Conservation (phyloP, 2,329 filamentous ascomycete genomes). For the Endothia cerciana region DNA sequence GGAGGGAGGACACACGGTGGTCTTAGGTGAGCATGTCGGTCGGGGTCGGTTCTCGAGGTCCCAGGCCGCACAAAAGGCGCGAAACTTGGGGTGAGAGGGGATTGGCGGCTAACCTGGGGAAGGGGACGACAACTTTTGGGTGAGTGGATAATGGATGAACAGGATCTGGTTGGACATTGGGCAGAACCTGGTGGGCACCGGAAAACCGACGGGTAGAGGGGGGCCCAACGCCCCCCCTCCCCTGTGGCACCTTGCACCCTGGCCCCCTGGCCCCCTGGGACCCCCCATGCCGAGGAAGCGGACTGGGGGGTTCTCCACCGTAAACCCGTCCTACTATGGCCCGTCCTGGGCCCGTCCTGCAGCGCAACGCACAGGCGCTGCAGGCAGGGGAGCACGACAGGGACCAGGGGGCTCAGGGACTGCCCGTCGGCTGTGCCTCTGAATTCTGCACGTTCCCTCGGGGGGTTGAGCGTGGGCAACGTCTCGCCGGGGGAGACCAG, state of each 20-base stretch:
- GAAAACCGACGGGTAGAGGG: not conserved
- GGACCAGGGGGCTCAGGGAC: not conserved
- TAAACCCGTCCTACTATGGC: not conserved
- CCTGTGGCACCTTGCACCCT: too few relatives aligned
- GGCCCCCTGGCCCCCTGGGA: too few relatives aligned
- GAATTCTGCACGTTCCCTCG: not conserved
- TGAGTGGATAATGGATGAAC: constrained; percentile 18
- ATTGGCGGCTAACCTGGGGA: constrained; percentile 9
- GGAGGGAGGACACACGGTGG: not conserved
- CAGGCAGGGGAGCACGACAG: not conserved
- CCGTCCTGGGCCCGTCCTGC: constrained; percentile 14
- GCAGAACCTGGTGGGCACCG: constrained; percentile 14
- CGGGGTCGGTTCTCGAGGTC: not conserved
- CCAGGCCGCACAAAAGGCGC: not conserved
- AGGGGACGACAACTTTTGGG: constrained; percentile 3
- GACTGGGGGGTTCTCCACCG: constrained; percentile 24
- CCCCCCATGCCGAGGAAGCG: too few relatives aligned
- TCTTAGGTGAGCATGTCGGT: not conserved
- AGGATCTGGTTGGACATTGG: constrained; percentile 25
- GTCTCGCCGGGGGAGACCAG: constrained; percentile 8
- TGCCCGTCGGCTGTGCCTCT: not conserved
- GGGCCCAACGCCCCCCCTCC: not conserved
- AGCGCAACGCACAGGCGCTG: constrained; percentile 8
- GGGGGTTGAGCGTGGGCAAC: constrained; percentile 4
- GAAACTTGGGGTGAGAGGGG: not conserved